Percentiles rank a stretch among this genome's conserved stretches.
phyloP scores from a whole-genome alignment of 2,329 filamentous ascomycete genomes.

The Xylaria sp. region DNA sequence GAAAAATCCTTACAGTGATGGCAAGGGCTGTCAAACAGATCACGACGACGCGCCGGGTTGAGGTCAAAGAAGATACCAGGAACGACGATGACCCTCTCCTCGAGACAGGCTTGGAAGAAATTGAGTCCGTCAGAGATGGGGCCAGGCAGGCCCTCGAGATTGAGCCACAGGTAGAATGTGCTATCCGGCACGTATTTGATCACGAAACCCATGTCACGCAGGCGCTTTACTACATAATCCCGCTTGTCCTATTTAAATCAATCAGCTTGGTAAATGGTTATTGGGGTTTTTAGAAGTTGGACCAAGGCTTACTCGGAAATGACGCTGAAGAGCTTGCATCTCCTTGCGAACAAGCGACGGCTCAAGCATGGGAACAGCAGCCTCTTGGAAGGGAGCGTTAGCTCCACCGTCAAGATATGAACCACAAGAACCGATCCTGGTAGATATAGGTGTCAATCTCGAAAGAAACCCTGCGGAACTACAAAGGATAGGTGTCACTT shows the following conservation, averaged over 20 bases:
- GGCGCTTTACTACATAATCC: slow-evolving; percentile 84
- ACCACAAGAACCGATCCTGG: slow-evolving; percentile 83
- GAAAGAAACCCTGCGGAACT: no score
- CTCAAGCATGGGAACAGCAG: slow-evolving; percentile 92
- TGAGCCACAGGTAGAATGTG: slow-evolving; percentile 90
- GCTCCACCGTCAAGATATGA: slow-evolving; percentile 95
- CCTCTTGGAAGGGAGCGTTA: slow-evolving; percentile 95
- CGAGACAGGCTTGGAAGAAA: slow-evolving; percentile 94
- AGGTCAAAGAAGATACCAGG: slow-evolving; percentile 98
- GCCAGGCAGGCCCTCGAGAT: slow-evolving; percentile 75
- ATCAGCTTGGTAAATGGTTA: slow-evolving; percentile 2
- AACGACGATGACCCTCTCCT: slow-evolving; percentile 95
- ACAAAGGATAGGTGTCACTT: slow-evolving; percentile 42
- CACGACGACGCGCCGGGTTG: slow-evolving; percentile 87
- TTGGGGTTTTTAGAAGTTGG: background rate
- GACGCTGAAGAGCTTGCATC: slow-evolving; percentile 87
- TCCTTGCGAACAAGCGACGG: slow-evolving; percentile 81
- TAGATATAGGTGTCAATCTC: slow-evolving; percentile 2
- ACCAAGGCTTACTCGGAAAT: slow-evolving; percentile 72
- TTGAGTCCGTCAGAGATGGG: slow-evolving; percentile 91
- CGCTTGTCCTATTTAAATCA: slow-evolving; percentile 74
- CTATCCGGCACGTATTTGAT: slow-evolving; percentile 87
- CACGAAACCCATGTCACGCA: slow-evolving; percentile 86
- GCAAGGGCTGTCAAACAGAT: slow-evolving; percentile 93
- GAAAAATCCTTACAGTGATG: slow-evolving; percentile 70